phyloP scores from a whole-genome alignment of 2,329 filamentous ascomycete genomes.

The Sporothrix sp. region DNA sequence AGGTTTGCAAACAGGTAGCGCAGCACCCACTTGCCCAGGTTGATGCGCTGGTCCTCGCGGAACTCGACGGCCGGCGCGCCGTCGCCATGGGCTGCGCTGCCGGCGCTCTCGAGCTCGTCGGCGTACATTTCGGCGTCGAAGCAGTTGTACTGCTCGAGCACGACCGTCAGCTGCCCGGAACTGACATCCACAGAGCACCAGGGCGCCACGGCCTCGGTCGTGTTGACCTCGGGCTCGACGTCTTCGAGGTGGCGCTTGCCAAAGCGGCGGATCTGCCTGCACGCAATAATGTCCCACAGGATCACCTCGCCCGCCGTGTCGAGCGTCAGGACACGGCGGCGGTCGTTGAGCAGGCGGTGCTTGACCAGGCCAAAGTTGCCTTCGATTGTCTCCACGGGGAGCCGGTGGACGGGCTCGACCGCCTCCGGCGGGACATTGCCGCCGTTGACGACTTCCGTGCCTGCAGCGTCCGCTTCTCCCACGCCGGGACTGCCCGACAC shows the following conservation, averaged over 20 bases:
- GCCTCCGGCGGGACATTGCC: constrained; percentile 30
- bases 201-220: constrained; percentile 77
- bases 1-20: constrained; percentile 84
- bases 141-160: constrained; percentile 87
- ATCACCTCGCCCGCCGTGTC: constrained; percentile 93
- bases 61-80: constrained; percentile 75
- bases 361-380: constrained; percentile 94
- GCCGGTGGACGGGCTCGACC: constrained; percentile 54
- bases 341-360: constrained; percentile 82
- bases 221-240: constrained; percentile 78
- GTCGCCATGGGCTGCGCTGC: constrained; percentile 22
- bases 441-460: constrained; percentile 41
- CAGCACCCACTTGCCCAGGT: constrained; percentile 92
- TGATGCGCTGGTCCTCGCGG: constrained; percentile 89
- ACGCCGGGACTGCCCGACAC: constrained; percentile 17
- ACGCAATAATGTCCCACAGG: constrained; percentile 91
- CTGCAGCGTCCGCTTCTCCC: constrained; percentile 19
- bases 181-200: constrained; percentile 95
- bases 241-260: constrained; percentile 92
- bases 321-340: constrained; percentile 77
- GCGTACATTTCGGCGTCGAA: constrained; percentile 98
- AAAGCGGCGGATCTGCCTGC: constrained; percentile 79
- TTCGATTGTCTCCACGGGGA: constrained; percentile 76
- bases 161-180: constrained; percentile 82
- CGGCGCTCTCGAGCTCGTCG: constrained; percentile 55